Evolutionary conservation across 495 filamentous ascomycete genomes (phyloP).

Genomic region (Neurospora sublineolata): DNA sequence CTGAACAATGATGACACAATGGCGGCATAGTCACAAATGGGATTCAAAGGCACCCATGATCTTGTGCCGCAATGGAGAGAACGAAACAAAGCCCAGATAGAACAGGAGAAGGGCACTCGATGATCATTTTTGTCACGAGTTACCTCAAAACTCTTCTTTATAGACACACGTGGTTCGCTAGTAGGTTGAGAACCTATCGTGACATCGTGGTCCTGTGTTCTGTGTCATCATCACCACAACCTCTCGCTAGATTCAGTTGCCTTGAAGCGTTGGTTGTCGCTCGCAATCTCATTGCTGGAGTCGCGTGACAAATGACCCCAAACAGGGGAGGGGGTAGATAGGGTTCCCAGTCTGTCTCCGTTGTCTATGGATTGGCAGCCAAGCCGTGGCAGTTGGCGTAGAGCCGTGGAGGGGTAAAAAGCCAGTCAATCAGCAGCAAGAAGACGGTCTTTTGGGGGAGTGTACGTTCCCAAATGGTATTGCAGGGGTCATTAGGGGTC

Average conservation of each 20-base stretch:
- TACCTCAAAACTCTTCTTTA: not conserved
- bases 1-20: too few relatives aligned
- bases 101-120: not conserved
- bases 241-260: not conserved
- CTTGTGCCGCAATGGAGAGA: not conserved
- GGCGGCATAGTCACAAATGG: too few relatives aligned
- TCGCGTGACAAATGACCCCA: not conserved
- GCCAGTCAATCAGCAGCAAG: not conserved
- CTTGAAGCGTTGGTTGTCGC: not conserved
- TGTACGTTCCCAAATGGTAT: not conserved
- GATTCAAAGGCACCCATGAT: not conserved
- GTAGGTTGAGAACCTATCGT: not conserved
- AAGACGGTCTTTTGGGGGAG: not conserved
- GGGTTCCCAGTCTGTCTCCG: not conserved
- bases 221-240: not conserved
- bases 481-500: not conserved
- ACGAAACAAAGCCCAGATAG: not conserved
- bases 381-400: not conserved
- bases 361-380: not conserved
- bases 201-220: not conserved
- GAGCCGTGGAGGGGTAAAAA: not conserved
- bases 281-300: not conserved
- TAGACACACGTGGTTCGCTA: not conserved
- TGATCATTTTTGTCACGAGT: not conserved
- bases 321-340: not conserved